Evolutionary conservation across 192 early-diverging fungal genomes (phyloP), one percentile per base, ranked within the genome.

Genomic region (Rhizoclosmatium globosum): DNA sequence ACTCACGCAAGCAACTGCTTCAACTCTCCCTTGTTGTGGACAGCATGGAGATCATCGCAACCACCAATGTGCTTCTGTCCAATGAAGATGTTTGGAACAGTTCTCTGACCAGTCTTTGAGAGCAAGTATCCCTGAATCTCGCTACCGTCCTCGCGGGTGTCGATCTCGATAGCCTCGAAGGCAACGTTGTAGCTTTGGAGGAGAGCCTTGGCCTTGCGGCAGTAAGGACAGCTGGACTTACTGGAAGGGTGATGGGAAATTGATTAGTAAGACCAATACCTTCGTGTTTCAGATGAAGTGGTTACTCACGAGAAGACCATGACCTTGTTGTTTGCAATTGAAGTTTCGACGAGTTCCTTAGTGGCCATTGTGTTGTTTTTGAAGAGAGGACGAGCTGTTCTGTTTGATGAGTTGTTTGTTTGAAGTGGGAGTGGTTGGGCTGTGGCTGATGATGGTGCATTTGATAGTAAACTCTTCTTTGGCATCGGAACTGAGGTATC

Each of bases 181-280:
- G 66, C 61, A 13, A 77, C 80, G 4, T 81, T 73, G 43, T 85
- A 72, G 19, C 75, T 74, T 47, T 78, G 64, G 39, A 89, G 77
- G 39, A 89, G 82, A 4, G 4, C 15, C 82, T 97, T 89, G 68
- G 87, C 83, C 47, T 78, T 82, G 1, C 64, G 39, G 81, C 87
- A 89, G 82, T 84, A 87, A 2, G 84, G 87, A 78, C 87, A 89
- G 83, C 87, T 87, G 11, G 67, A 71, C 66, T 88, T 88, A 82
- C 31, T 31, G 31, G 31, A 31, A 31, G 92, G 92, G 84, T 94
- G 94, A 58, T 94, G 88, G 2, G 64, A 21, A 58, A 58, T 19
- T 15, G 31, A 31, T 31, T 31, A 31, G 31, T 31, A 31, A 31
- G 31, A 31, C 31, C 0, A 0, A 31, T 31, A 31, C 31, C 31